Conservation (phyloP, 208 protist species). For the Tetramitus jugosus region DNA sequence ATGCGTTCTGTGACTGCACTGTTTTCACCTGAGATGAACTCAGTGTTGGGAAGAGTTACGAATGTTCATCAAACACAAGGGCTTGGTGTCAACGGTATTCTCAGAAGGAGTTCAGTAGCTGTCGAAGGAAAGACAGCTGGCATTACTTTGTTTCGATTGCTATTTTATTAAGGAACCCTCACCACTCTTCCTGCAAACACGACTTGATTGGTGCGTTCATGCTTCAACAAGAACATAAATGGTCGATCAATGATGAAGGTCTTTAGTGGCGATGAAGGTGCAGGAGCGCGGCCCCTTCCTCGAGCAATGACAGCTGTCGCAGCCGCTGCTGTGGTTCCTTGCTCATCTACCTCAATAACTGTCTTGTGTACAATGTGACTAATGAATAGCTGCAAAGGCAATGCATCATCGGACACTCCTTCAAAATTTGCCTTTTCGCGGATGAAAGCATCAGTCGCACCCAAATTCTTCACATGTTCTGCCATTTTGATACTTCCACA, state of each 20-base stretch:
- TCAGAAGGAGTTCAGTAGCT: too few relatives aligned
- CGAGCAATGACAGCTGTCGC: background rate
- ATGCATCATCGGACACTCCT: background rate
- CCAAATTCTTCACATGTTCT: background rate
- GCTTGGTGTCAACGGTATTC: too few relatives aligned
- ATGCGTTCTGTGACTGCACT: too few relatives aligned
- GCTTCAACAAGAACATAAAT: background rate
- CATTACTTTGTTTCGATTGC: too few relatives aligned
- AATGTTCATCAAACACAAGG: too few relatives aligned
- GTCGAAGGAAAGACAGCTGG: too few relatives aligned
- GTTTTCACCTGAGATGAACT: too few relatives aligned
- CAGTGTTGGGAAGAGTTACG: too few relatives aligned
- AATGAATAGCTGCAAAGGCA: too few relatives aligned
- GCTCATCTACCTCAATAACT: constrained; percentile 3
- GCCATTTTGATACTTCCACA: background rate
- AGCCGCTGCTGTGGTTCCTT: background rate
- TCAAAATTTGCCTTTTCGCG: background rate
- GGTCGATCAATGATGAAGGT: background rate
- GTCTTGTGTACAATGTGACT: background rate
- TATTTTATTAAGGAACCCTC: background rate
- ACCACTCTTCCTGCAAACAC: background rate
- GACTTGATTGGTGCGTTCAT: background rate
- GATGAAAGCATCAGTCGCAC: background rate
- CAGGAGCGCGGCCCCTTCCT: too few relatives aligned
- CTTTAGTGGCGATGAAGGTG: too few relatives aligned